Conservation (phyloP, 495 filamentous ascomycete genomes). For the Daldinia loculata region DNA sequence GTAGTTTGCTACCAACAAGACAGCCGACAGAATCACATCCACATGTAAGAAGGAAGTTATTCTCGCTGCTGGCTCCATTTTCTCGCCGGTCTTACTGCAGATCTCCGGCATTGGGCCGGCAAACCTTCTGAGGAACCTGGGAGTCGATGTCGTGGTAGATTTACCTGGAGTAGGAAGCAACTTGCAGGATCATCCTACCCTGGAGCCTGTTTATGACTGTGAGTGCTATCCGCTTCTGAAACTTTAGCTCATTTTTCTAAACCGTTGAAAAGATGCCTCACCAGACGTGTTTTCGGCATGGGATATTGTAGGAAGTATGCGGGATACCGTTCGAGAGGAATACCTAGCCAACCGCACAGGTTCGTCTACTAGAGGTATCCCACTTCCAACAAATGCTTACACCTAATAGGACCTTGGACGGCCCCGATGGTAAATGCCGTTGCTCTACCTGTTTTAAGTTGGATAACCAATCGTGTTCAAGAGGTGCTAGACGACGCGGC, state of each 20-base stretch:
- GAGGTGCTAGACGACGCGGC: slow-evolving; percentile 35
- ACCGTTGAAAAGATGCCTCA: slow-evolving; percentile 43
- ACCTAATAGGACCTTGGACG: slow-evolving; percentile 51
- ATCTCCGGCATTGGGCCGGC: slow-evolving; percentile 63
- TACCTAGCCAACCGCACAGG: slow-evolving; percentile 51
- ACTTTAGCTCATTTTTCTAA: slow-evolving; percentile 15
- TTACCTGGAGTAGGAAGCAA: slow-evolving; percentile 55
- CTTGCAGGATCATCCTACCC: slow-evolving; percentile 50
- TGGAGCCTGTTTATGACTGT: slow-evolving; percentile 51
- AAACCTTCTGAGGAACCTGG: slow-evolving; percentile 40
- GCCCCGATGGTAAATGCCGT: slow-evolving; percentile 50
- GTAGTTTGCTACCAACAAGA: slow-evolving; percentile 40
- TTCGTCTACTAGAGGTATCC: slow-evolving; percentile 11
- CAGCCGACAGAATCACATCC: slow-evolving; percentile 23
- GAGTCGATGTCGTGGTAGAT: slow-evolving; percentile 45
- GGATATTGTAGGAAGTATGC: slow-evolving; percentile 46
- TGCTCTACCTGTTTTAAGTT: slow-evolving; percentile 52
- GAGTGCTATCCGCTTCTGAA: slow-evolving; percentile 11
- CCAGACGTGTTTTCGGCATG: slow-evolving; percentile 46
- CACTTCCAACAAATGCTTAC: slow-evolving; percentile 13
- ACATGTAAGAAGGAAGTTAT: slow-evolving; percentile 58
- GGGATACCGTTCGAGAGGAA: slow-evolving; percentile 39
- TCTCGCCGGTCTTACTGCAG: slow-evolving; percentile 64
- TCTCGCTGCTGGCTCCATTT: slow-evolving; percentile 61
- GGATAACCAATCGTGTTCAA: slow-evolving; percentile 25